These are phyloP conservation scores for Coemansia umbellata DNA, from an alignment of 192 early-diverging fungal genomes.

Conservation along the genomic window DNA sequence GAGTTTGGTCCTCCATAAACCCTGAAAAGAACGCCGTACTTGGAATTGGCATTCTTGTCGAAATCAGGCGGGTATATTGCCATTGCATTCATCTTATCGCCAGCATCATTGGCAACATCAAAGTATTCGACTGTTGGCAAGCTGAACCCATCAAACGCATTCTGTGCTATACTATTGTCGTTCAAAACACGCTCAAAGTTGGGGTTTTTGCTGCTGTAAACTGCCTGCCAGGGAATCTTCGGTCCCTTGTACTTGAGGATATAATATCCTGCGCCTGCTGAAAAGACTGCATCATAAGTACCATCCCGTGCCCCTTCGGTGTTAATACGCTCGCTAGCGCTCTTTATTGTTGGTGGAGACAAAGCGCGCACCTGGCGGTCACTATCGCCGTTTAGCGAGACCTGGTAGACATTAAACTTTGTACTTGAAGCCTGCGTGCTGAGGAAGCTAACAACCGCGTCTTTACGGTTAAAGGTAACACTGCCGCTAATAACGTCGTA, in stretches of 20 bases:
- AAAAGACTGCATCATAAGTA: conserved; percentile 68
- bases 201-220: conserved; percentile 54
- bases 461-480: conserved; percentile 35
- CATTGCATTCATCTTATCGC: conserved; percentile 72
- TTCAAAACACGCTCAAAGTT: conserved; percentile 55
- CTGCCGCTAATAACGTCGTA: conserved; percentile 62
- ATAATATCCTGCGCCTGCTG: conserved; percentile 68
- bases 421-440: conserved; percentile 42
- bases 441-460: conserved; percentile 44
- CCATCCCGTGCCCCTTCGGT: conserved; percentile 18
- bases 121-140: conserved; percentile 56
- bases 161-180: conserved; percentile 54
- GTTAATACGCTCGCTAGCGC: conserved; percentile 19
- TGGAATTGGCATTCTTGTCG: conserved; percentile 55
- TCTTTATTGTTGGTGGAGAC: conserved; percentile 30
- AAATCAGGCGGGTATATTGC: conserved; percentile 78
- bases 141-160: conserved; percentile 53
- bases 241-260: conserved; percentile 79
- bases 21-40: conserved; percentile 85
- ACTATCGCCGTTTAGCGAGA: conserved; percentile 32
- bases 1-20: conserved; percentile 91
- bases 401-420: conserved; percentile 44
- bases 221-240: conserved; percentile 70
- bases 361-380: conserved; percentile 7
- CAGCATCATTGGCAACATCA: conserved; percentile 44